Conservation (phyloP, 1,139 yeast species). For the Pneumocystis carinii region DNA sequence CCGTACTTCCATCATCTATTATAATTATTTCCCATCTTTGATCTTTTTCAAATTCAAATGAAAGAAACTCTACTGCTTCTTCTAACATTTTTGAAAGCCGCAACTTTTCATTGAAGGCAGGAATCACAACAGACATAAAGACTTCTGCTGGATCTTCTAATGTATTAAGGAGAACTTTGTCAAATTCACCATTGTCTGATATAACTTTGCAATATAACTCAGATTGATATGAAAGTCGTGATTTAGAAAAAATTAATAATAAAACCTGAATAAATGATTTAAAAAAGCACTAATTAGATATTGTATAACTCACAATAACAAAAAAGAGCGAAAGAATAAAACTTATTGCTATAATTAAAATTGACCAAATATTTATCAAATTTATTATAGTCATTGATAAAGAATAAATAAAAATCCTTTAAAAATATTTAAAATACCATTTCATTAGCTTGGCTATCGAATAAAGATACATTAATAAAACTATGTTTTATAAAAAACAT, state of each 20-base stretch:
- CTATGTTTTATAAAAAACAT: not conserved
- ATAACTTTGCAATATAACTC: not conserved
- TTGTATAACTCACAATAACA: not conserved
- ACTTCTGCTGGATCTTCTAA: slow-evolving; percentile 18
- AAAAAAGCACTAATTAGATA: not conserved
- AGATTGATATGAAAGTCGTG: not conserved
- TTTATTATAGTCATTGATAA: not conserved
- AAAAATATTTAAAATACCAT: not conserved
- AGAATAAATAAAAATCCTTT: not conserved
- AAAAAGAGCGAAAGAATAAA: not conserved
- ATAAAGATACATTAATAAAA: not conserved
- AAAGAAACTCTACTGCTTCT: slow-evolving; percentile 52
- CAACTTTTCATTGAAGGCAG: slow-evolving; percentile 75
- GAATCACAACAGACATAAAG: slow-evolving; percentile 62
- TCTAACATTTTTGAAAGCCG: slow-evolving; percentile 63
- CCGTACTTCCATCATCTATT: slow-evolving; percentile 84
- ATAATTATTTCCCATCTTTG: slow-evolving; percentile 56
- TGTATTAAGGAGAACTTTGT: not conserved
- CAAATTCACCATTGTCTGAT: not conserved
- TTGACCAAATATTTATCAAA: not conserved
- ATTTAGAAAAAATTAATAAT: not conserved
- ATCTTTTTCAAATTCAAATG: slow-evolving; percentile 14
- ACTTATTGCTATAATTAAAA: not conserved
- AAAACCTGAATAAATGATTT: not conserved
- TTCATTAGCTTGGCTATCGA: not conserved